Evolutionary conservation across 129 eudicot species (phyloP), one percentile per base, ranked within the genome.

Genomic region (Ambrosia trifida): DNA sequence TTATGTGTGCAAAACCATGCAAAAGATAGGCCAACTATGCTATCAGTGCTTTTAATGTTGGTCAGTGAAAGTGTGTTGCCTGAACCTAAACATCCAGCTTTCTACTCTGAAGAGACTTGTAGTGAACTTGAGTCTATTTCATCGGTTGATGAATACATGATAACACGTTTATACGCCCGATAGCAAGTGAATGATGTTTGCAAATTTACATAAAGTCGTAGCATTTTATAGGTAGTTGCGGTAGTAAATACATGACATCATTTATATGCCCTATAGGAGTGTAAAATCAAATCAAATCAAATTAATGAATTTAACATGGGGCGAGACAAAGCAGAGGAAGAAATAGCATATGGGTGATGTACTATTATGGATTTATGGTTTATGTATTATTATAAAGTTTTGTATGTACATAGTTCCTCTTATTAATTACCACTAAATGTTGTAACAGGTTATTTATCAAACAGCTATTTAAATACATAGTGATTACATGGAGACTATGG

Each of bases 1-100:
- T 69, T 87, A 19, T 84, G 89, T 20, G 85, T 84, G 41, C 95
- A 84, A 60, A 68, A 77, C 50, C 78, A 69, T 54, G 76, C 83
- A 20, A 68, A 79, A 56, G 82, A 87, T 43, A 79, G 95, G 64
- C 87, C 89, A 71, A 58, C 68, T 8, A 84, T 82, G 85, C 65
- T 85, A 45, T 57, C 85, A 1, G 94, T 84, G 47, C 68, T 84
- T 20, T 32, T 72, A 30, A 87, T 82, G 89, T 19, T 87, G 56
- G 51, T 68, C 19, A 76, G 65, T 40, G 87, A 84, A 6, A 81
- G 80, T 19, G 82, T 12, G 49, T 43, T 73, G 60, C 76, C 76
- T 13, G 60, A 17, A 68, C 79, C 83, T 17, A 80, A 68, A 61
- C 79, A 60, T 10, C 79, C 83, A 16, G 79, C 76, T 5, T 67